These are phyloP conservation scores for Carex arenaria DNA, from an alignment of 202 grass and related monocot species.

Conservation along the genomic window DNA sequence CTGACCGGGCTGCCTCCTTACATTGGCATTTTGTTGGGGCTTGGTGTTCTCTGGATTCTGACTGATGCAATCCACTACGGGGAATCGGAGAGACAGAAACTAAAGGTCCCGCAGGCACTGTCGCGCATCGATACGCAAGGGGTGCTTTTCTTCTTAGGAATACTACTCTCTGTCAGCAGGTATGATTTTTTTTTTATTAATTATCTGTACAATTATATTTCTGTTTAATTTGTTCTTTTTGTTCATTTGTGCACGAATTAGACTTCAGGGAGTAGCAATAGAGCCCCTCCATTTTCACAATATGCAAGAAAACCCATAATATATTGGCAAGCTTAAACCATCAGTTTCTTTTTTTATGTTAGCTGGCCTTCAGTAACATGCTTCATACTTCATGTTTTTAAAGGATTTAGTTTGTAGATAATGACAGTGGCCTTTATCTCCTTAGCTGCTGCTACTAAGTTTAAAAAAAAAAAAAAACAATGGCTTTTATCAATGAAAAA, in stretches of 20 bases:
- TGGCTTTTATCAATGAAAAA: not conserved
- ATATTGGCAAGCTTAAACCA: not conserved
- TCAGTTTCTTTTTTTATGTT: not conserved
- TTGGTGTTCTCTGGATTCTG: slow-evolving; percentile 84
- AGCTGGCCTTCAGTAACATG: not conserved
- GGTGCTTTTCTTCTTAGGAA: slow-evolving; percentile 89
- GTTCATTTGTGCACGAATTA: not conserved
- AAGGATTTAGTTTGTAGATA: not conserved
- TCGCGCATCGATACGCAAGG: slow-evolving; percentile 95
- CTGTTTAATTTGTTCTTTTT: not conserved
- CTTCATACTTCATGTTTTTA: not conserved
- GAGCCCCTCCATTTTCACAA: not conserved
- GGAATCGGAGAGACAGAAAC: slow-evolving; percentile 65
- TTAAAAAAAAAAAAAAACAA: no score
- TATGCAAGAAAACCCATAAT: not conserved
- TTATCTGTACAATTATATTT: not conserved
- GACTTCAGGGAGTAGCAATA: not conserved
- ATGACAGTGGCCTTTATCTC: not conserved
- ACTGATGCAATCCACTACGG: slow-evolving; percentile 95
- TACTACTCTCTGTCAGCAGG: slow-evolving; percentile 83
- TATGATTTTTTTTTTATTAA: slow-evolving; percentile 12
- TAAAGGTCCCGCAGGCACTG: slow-evolving; percentile 91
- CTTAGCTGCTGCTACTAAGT: no score
- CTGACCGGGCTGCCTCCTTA: slow-evolving; percentile 83
- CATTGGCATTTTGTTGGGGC: slow-evolving; percentile 86